phyloP scores from a whole-genome alignment of 2,329 filamentous ascomycete species.

The Aureobasidium namibiae region DNA sequence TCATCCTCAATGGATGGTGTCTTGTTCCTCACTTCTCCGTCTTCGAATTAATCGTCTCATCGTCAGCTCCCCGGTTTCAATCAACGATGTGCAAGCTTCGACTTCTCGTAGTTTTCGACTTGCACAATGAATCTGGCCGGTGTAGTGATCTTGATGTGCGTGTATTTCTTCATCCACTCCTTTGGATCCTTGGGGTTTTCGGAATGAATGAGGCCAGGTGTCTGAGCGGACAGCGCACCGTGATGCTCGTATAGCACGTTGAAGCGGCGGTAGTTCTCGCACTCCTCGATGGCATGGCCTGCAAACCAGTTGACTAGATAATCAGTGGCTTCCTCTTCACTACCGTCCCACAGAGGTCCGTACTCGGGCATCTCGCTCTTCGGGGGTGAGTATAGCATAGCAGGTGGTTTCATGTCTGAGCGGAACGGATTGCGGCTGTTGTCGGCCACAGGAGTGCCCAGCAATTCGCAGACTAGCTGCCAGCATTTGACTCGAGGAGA shows the following conservation, averaged over 20 bases:
- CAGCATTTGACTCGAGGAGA: conserved; percentile 19
- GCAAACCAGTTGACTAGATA: conserved; percentile 26
- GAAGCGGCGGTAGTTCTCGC: conserved; percentile 22
- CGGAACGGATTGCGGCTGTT: background rate
- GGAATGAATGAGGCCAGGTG: background rate
- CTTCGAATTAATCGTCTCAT: no score
- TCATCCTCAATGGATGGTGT: background rate
- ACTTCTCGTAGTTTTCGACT: conserved; percentile 13
- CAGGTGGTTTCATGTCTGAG: background rate
- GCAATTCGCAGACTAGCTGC: conserved; percentile 19
- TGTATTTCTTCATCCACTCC: conserved; percentile 21
- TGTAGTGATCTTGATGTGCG: conserved; percentile 21
- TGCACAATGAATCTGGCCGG: conserved; percentile 11
- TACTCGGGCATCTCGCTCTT: conserved; percentile 18
- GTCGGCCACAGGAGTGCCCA: background rate
- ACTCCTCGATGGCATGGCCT: conserved; percentile 18
- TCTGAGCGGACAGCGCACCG: conserved; percentile 3
- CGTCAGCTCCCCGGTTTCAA: background rate
- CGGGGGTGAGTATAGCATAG: conserved; percentile 3
- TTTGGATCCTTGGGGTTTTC: conserved; percentile 19
- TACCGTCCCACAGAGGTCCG: conserved; percentile 18
- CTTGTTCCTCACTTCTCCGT: background rate
- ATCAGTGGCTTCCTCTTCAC: conserved; percentile 21
- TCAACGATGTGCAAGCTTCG: background rate
- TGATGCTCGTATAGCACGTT: conserved; percentile 21